These are phyloP conservation scores for Aaosphaeria pasadenensis DNA, from an alignment of 2,329 filamentous ascomycete genomes.

Conservation along the genomic window DNA sequence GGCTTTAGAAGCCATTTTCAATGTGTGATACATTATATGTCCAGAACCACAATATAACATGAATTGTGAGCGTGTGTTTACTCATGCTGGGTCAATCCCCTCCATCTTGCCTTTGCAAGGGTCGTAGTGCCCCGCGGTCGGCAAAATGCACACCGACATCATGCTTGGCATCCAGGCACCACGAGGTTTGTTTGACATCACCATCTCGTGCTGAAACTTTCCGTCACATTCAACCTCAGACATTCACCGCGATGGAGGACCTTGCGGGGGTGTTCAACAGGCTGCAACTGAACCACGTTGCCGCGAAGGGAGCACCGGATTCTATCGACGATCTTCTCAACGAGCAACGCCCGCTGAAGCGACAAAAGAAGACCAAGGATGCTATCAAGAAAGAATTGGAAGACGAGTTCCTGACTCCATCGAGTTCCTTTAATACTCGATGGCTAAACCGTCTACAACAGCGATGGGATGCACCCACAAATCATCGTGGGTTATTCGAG, in stretches of 20 bases:
- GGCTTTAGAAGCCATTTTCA: too few relatives aligned
- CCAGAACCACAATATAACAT: too few relatives aligned
- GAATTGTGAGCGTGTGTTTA: too few relatives aligned
- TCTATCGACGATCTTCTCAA: constrained; percentile 61
- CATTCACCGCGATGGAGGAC: constrained; percentile 24
- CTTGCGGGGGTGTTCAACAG: constrained; percentile 51
- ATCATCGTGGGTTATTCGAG: constrained; percentile 81
- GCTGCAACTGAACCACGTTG: constrained; percentile 45
- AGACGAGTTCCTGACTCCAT: constrained; percentile 73
- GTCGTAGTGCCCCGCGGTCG: background rate
- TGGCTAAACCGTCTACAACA: constrained; percentile 91
- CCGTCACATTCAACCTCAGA: background rate
- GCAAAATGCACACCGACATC: background rate
- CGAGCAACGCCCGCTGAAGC: constrained; percentile 51
- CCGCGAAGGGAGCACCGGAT: constrained; percentile 14
- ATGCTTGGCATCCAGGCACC: background rate
- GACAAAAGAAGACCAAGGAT: constrained; percentile 54
- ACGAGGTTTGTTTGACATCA: background rate
- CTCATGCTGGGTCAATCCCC: too few relatives aligned
- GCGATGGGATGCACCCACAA: constrained; percentile 77
- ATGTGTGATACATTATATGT: too few relatives aligned
- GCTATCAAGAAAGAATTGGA: constrained; percentile 70
- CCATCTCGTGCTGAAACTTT: background rate
- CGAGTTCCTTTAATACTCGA: constrained; percentile 71
- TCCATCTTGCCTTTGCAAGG: too few relatives aligned